Evolutionary conservation across 2,329 filamentous ascomycete genomes (phyloP), one percentile per base, ranked within the genome.

Genomic region (Fusarium sp.): DNA sequence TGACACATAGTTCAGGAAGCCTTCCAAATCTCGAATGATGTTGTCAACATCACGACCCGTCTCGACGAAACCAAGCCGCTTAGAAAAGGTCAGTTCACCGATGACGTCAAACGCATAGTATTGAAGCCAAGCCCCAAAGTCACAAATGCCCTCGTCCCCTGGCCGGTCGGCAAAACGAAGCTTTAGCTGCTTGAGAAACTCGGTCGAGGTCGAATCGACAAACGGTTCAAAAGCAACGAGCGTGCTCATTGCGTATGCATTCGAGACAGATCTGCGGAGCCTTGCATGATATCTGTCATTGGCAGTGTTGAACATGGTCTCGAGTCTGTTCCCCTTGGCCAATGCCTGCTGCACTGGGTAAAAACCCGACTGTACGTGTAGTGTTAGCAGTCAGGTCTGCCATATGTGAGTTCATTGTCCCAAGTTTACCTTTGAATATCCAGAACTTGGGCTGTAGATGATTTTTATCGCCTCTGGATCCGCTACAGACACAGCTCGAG

Each of bases 71-170:
- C 93, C 93, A 66, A 94, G 87, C 1, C 91, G 86, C 79, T 93
- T 93, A 78, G 89, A 91, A 84, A 93, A 95, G 0, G 92, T 94
- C 79, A 95, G 88, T 71, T 93, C 91, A 15, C 92, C 92, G 70
- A 95, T 94, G 12, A 95, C 93, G 79, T 95, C 93, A 78, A 95
- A 95, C 0, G 93, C 93, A 76, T 93, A 95, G 80, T 91, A 95
- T 78, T 95, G 93, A 69, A 95, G 84, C 93, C 93, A 95, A 72
- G 87, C 85, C 4, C 90, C 89, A 66, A 94, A 92, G 77, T 93
- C 89, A 78, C 69, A 73, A 9, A 67, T 58, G 1, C 67, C 69
- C 3, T 27, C 45, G 7, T 59, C 37, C 5, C 30, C 54, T 4
- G 64, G 3, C 1, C 56, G 56, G 22, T 63, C 32, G 1, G 64